Base-by-base conservation (phyloP, 129 eudicot genomes). In the Lonicera japonica region DNA sequence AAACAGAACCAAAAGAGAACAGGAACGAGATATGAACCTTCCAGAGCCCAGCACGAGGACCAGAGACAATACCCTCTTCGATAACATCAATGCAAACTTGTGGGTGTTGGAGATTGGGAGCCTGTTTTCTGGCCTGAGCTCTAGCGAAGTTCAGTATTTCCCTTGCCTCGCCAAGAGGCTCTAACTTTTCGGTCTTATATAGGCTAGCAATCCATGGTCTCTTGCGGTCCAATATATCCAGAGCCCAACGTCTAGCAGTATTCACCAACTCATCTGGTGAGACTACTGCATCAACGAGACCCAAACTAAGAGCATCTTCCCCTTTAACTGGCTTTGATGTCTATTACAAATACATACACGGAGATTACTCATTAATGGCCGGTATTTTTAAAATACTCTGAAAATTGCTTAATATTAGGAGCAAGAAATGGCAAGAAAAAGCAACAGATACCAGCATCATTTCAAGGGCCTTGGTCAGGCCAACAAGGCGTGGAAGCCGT, bases 401-500 rank as follows among this genome's bases (percentile, higher is more conserved):
- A 15, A 53, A 29, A 58, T 38, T 13, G 23, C 40, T 51, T 50
- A 25, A 55, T 38, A 11, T 43, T 13, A 4, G 34, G 47, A 14
- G 7, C 23, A 57, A 51, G 17, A 2, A 48, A 45, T 18, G 14
- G 51, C 24, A 66, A 15, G 12, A 58, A 25, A 16, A 50, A 16
- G 54, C 47, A 50, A 22, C 39, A 66, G 34, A 55, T 85, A 94
- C 99, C 89, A 94, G 70, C 86, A 94, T 83, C 95, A 94, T 94
- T 70, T 94, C 99, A 53, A 94, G 96, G 65, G 95, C 73, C 75
- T 94, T 94, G 45, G 99, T 47, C 21, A 88, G 81, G 50, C 99
- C 96, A 58, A 88, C 99, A 45, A 94, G 99, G 58, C 96, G 95
- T 47, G 96, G 99, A 73, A 94, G 96, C 64, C 95, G 80, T 60